Conservation (phyloP, 2,329 filamentous ascomycete species). For the Apiospora hydei region DNA sequence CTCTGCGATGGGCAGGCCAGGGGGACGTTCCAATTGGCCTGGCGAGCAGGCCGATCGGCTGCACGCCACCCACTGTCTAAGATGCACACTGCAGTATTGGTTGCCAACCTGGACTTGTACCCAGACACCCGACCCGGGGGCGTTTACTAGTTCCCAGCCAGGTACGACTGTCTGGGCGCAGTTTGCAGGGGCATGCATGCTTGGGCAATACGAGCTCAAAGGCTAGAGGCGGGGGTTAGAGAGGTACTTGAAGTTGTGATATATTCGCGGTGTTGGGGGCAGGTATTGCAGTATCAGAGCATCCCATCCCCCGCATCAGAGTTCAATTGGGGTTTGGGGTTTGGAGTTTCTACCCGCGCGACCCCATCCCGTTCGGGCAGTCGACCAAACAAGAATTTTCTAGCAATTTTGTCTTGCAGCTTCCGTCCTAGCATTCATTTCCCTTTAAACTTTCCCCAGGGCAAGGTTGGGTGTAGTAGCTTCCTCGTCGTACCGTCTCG, state of each 20-base stretch:
- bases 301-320: neutral
- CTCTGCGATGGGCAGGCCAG: neutral
- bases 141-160: neutral
- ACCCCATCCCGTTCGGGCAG: neutral
- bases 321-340: neutral
- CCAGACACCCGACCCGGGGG: neutral
- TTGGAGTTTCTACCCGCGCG: neutral
- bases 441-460: neutral
- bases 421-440: neutral
- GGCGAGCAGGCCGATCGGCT: neutral
- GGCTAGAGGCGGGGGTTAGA: constrained; percentile 1
- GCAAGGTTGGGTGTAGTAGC: too few relatives aligned
- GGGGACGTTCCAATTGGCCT: neutral
- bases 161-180: neutral
- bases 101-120: neutral
- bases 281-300: neutral
- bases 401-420: neutral
- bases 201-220: neutral
- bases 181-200: neutral
- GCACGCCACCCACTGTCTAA: neutral
- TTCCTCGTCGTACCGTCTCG: too few relatives aligned
- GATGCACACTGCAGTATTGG: neutral
- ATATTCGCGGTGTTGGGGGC: neutral
- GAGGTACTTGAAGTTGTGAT: neutral
- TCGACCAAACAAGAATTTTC: neutral